Base-by-base conservation (phyloP, 2,329 filamentous ascomycete genomes). In the Hymenotorrendiella dingleyae region DNA sequence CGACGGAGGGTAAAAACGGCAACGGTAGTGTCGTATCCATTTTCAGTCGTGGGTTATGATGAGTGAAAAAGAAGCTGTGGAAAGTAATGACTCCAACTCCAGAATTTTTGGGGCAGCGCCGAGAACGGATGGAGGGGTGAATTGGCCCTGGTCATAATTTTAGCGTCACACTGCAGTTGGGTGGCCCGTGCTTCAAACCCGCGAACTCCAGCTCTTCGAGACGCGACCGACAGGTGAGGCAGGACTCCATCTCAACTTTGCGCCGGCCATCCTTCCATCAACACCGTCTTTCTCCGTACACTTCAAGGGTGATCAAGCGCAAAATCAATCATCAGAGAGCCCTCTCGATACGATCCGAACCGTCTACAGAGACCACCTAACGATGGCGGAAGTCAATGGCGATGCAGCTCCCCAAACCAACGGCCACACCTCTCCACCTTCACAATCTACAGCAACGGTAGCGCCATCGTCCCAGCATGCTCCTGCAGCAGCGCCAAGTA, bases 1-100 rank as follows among this genome's bases (percentile, higher is more conserved):
- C 67, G 47, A 82, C 71, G 56, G 72, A 71, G 62, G 80, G 67
- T 46, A 83, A 67, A 57, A 83, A 82, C 19, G 79, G 80, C 40
- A 83, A 65, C 8, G 79, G 76, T 17, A 82, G 68, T 46, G 73
- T 79, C 22, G 78, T 78, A 63, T 83, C 80, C 79, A 83, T 83
- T 48, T 47, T 60, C 59, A 34, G 35, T n/a, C n/a, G n/a, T 39
- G 32, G 21, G 35, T 22, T 36, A 38, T 38, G 12, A 34, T 26
- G 8, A 28, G 20, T 24, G 27, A 33, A 42, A 36, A 36, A 8
- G 26, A 32, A 30, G 26, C 28, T 38, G 40, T 35, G 22, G 24
- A 23, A 20, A 21, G 43, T 30, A 30, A 36, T 12, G 22, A 37
- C 29, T 32, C 45, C 42, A 46, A 40, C 45, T 45, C 35, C 45